Percentiles rank a stretch among this genome's conserved stretches.
Conservation (phyloP, 441 rosid species). For the Adansonia gregorii region DNA sequence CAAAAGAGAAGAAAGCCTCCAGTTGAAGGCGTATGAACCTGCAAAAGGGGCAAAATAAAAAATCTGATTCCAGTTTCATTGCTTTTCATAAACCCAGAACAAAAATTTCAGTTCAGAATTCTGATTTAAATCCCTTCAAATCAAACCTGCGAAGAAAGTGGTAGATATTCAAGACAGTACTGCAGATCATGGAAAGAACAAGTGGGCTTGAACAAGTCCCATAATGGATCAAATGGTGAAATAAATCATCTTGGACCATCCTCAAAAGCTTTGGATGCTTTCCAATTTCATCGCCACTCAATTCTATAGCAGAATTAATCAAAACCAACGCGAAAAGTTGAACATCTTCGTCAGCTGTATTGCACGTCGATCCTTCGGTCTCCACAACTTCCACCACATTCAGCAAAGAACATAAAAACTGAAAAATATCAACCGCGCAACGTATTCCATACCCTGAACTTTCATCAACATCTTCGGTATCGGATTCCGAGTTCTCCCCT, state of each 20-base stretch:
- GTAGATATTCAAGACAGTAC: conserved; percentile 79
- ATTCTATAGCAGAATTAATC: conserved; percentile 73
- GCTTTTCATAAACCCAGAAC: neutral
- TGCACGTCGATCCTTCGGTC: conserved; percentile 53
- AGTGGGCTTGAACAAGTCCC: conserved; percentile 74
- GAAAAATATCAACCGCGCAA: conserved; percentile 73
- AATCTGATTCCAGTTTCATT: neutral
- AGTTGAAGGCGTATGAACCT: conserved; percentile 85
- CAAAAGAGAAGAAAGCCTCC: conserved; percentile 81
- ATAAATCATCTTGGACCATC: conserved; percentile 78
- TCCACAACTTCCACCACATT: conserved; percentile 74
- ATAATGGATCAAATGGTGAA: conserved; percentile 84
- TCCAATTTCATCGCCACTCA: conserved; percentile 75
- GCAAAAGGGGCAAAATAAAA: neutral
- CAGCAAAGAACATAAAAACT: conserved; percentile 74
- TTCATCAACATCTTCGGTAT: conserved; percentile 51
- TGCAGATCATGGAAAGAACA: conserved; percentile 81
- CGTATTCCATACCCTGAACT: conserved; percentile 67
- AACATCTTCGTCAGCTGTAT: conserved; percentile 69
- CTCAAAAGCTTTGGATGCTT: conserved; percentile 73
- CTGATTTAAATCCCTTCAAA: neutral
- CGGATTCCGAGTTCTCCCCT: conserved; percentile 62
- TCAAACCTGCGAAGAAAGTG: conserved; percentile 74
- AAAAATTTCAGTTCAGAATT: neutral
- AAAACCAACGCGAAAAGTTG: conserved; percentile 66